A percentile compares a stretch with the other conserved stretches of the same genome.
Conservation (phyloP, 2,329 filamentous ascomycete species). For the Camptophora hylomeconis region DNA sequence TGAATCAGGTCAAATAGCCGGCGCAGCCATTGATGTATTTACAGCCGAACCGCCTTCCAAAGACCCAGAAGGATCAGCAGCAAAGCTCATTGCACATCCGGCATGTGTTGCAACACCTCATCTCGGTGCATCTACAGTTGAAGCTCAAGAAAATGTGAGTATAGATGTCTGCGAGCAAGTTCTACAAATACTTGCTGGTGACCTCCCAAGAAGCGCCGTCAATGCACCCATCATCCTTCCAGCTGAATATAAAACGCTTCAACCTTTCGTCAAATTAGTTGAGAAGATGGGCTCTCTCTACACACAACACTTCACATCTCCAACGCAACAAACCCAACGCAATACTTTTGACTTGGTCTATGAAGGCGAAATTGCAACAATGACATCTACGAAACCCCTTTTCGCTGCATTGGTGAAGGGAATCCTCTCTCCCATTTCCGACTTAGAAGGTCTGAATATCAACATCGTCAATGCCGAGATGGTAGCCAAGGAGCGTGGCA, state of each 20-base stretch:
- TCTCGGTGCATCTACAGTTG: constrained; percentile 64
- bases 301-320: constrained; percentile 54
- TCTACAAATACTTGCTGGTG: constrained; percentile 56
- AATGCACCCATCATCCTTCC: constrained; percentile 72
- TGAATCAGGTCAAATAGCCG: constrained; percentile 57
- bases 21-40: constrained; percentile 69
- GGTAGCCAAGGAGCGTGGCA: constrained; percentile 63
- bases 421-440: constrained; percentile 55
- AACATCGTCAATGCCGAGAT: constrained; percentile 74
- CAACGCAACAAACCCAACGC: constrained; percentile 36
- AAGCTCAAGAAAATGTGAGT: constrained; percentile 74
- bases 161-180: constrained; percentile 75
- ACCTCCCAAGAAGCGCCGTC: constrained; percentile 62
- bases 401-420: constrained; percentile 71
- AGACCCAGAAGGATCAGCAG: constrained; percentile 45
- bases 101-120: constrained; percentile 69
- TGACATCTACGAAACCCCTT: constrained; percentile 64
- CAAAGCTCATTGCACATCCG: constrained; percentile 51
- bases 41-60: constrained; percentile 57
- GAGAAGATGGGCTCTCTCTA: constrained; percentile 71
- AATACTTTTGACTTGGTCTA: constrained; percentile 66
- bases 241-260: constrained; percentile 64
- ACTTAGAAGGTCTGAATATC: constrained; percentile 52
- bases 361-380: constrained; percentile 57
- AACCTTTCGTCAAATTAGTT: constrained; percentile 62